These are phyloP conservation scores for Parascedosporium putredinis DNA, from an alignment of 2,329 filamentous ascomycete species.

Conservation along the genomic window DNA sequence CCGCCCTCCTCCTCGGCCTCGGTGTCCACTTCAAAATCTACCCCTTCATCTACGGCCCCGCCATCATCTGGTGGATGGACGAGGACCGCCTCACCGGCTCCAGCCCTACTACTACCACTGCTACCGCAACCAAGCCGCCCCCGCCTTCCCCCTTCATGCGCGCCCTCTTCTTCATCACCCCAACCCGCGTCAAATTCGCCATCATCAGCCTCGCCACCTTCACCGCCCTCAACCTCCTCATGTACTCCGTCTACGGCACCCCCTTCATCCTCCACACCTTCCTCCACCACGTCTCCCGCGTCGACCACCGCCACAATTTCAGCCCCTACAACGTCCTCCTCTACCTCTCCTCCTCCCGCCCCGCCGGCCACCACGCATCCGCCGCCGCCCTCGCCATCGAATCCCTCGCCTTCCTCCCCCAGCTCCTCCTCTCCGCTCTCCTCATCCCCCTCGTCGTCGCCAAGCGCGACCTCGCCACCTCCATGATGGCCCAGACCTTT, in stretches of 20 bases:
- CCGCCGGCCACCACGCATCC: slow-evolving; percentile 23
- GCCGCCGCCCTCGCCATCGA: slow-evolving; percentile 42
- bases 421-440: slow-evolving; percentile 69
- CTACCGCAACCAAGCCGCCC: no score
- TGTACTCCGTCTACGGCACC: slow-evolving; percentile 70
- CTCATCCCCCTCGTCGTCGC: slow-evolving; percentile 67
- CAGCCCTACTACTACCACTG: no score
- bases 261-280: slow-evolving; percentile 86
- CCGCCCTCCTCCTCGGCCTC: slow-evolving; percentile 68
- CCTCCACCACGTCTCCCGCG: slow-evolving; percentile 81
- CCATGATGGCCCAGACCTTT: slow-evolving; percentile 92
- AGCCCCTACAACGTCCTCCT: slow-evolving; percentile 90
- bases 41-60: slow-evolving; percentile 85
- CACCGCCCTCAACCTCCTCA: slow-evolving; percentile 58
- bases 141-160: slow-evolving; percentile 15
- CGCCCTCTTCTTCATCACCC: slow-evolving; percentile 36
- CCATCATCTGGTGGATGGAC: slow-evolving; percentile 74
- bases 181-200: slow-evolving; percentile 45
- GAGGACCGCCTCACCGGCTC: no score
- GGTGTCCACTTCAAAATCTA: slow-evolving; percentile 98
- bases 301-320: slow-evolving; percentile 98
- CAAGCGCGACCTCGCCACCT: slow-evolving; percentile 68
- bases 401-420: slow-evolving; percentile 78
- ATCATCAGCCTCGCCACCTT: slow-evolving; percentile 64
- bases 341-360: slow-evolving; percentile 67